Evolutionary conservation across 2,329 filamentous ascomycete genomes (phyloP).

Genomic region (Endothia cerciana): DNA sequence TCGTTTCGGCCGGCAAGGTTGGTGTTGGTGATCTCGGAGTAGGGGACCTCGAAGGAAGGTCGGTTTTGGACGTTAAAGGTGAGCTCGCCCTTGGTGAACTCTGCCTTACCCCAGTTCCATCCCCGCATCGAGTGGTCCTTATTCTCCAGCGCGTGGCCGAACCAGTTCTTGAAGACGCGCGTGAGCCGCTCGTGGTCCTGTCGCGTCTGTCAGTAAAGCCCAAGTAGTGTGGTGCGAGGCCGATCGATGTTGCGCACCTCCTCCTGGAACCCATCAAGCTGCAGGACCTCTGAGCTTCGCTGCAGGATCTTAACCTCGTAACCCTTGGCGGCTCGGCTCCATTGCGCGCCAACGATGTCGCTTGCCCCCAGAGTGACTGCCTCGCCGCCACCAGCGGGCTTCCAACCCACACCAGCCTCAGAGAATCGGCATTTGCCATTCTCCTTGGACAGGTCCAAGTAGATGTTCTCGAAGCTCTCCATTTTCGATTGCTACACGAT

Average conservation of each 20-base stretch:
- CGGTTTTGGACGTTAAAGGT: conserved; percentile 97
- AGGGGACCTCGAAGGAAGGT: conserved; percentile 94
- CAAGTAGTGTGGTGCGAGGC: background rate
- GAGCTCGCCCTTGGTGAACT: conserved; percentile 93
- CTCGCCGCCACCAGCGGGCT: conserved; percentile 82
- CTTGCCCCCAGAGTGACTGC: conserved; percentile 90
- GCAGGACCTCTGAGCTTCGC: conserved; percentile 81
- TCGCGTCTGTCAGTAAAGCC: conserved; percentile 30
- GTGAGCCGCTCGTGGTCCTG: conserved; percentile 86
- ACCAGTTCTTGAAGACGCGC: conserved; percentile 98
- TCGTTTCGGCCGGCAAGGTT: conserved; percentile 98
- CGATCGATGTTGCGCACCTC: conserved; percentile 55
- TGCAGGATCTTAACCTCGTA: conserved; percentile 92
- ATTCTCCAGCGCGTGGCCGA: conserved; percentile 88
- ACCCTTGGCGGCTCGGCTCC: conserved; percentile 90
- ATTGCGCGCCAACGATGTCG: conserved; percentile 86
- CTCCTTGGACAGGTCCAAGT: conserved; percentile 92
- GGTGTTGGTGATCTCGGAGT: conserved; percentile 96
- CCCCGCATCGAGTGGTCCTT: conserved; percentile 93
- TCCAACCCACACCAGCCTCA: conserved; percentile 94
- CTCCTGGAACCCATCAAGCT: conserved; percentile 92
- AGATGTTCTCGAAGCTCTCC: conserved; percentile 97
- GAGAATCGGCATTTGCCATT: conserved; percentile 92
- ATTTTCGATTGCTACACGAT: conserved; percentile 1
- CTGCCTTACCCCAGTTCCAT: conserved; percentile 99